phyloP scores from a whole-genome alignment of 169 alveolate species.

The Babesia caballi region DNA sequence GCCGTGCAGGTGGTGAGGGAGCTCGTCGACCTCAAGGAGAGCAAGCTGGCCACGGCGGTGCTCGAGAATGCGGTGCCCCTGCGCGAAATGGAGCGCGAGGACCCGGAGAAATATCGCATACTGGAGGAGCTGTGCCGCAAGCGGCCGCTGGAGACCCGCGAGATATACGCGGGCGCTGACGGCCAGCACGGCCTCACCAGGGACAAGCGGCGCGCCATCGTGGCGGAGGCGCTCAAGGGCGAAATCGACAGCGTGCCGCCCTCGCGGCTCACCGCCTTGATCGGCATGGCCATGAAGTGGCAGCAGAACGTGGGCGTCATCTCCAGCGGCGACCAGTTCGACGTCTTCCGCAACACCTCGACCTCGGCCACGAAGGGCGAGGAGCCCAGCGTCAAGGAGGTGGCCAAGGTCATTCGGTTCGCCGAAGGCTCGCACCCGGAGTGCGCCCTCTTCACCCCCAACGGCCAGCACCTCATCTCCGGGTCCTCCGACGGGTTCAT shows the following conservation, averaged over 20 bases:
- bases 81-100: slow-evolving; percentile 43
- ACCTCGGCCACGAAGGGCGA: slow-evolving; percentile 46
- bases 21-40: slow-evolving; percentile 71
- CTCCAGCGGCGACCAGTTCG: slow-evolving; percentile 65
- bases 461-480: slow-evolving; percentile 77
- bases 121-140: slow-evolving; percentile 49
- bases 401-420: slow-evolving; percentile 69
- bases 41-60: slow-evolving; percentile 56
- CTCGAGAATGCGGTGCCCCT: slow-evolving; percentile 58
- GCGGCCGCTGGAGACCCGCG: slow-evolving; percentile 53
- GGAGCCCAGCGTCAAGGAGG: slow-evolving; percentile 63
- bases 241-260: slow-evolving; percentile 76
- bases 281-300: slow-evolving; percentile 83
- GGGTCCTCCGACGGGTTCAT: slow-evolving; percentile 87
- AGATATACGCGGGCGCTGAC: slow-evolving; percentile 43
- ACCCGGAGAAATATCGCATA: slow-evolving; percentile 47
- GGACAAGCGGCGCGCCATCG: slow-evolving; percentile 56
- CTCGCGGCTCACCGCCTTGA: slow-evolving; percentile 68
- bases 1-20: slow-evolving; percentile 61
- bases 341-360: slow-evolving; percentile 72
- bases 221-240: slow-evolving; percentile 54
- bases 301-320: slow-evolving; percentile 71
- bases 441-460: slow-evolving; percentile 82
- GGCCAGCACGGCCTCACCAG: slow-evolving; percentile 52
- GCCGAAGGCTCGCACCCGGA: slow-evolving; percentile 82